A percentile compares a stretch with the other conserved stretches of the same genome.
These are phyloP conservation scores for Plasmodium malariae DNA, from an alignment of 169 alveolate genomes.

Conservation along the genomic window DNA sequence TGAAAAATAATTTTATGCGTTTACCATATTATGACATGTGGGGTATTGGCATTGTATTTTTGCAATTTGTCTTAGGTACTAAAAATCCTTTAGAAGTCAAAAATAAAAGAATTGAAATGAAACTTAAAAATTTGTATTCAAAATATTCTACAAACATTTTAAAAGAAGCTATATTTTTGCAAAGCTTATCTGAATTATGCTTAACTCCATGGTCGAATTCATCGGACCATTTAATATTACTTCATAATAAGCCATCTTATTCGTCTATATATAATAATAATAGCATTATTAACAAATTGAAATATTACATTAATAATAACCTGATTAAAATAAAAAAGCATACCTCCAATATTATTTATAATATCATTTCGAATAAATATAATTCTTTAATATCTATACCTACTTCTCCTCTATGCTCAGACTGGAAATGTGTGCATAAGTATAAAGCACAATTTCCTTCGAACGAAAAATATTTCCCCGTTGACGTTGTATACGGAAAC, in stretches of 20 bases:
- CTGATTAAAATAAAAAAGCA: conserved; percentile 24
- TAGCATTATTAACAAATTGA: conserved; percentile 18
- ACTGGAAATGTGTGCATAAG: conserved; percentile 24
- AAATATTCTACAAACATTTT: conserved; percentile 48
- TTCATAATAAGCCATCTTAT: conserved; percentile 1
- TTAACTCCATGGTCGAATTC: conserved; percentile 38
- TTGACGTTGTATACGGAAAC: not conserved
- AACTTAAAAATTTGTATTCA: conserved; percentile 25
- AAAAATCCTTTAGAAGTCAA: conserved; percentile 72
- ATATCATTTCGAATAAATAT: conserved; percentile 10
- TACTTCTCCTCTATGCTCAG: conserved; percentile 45
- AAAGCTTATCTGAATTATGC: conserved; percentile 61
- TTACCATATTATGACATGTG: conserved; percentile 75
- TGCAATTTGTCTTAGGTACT: conserved; percentile 67
- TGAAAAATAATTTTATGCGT: conserved; percentile 62
- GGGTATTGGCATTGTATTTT: conserved; percentile 61
- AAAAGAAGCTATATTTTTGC: conserved; percentile 66
- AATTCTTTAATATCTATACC: conserved; percentile 25
- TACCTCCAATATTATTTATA: not conserved
- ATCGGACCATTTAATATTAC: conserved; percentile 1
- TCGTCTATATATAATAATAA: conserved; percentile 34
- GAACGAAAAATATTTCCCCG: not conserved
- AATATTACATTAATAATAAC: not conserved
- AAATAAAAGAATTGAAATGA: conserved; percentile 50
- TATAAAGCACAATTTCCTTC: not conserved